Evolutionary conservation across 352 stramenopile species (phyloP).

Genomic region (Phytophthora crassamura): DNA sequence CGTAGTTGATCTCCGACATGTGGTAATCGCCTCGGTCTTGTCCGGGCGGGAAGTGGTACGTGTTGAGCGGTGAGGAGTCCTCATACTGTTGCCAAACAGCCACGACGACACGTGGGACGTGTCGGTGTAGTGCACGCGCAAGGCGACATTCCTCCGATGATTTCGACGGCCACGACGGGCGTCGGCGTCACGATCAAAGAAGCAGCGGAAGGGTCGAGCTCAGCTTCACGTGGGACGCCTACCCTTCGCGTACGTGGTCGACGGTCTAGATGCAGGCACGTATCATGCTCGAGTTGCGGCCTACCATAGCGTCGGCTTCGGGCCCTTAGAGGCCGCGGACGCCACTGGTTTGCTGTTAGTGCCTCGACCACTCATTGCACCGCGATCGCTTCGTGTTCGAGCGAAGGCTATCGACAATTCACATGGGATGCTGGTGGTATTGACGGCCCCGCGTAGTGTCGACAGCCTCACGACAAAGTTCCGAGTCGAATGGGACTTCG

Average conservation of each 20-base stretch:
- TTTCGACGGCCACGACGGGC: conserved; percentile 4
- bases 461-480: conserved; percentile 80
- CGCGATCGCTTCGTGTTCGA: conserved; percentile 84
- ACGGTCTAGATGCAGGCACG: conserved; percentile 69
- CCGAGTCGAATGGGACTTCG: conserved; percentile 95
- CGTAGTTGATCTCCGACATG: too few species aligned
- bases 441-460: conserved; percentile 86
- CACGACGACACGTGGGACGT: conserved; percentile 56
- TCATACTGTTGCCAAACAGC: conserved; percentile 51
- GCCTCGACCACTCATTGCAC: conserved; percentile 31
- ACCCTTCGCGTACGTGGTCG: conserved; percentile 86
- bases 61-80: too few species aligned
- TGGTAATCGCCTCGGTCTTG: too few species aligned
- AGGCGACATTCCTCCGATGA: conserved; percentile 59
- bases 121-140: conserved; percentile 60
- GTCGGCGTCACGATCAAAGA: conserved; percentile 39
- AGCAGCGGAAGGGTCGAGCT: conserved; percentile 55
- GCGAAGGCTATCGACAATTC: conserved; percentile 50
- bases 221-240: conserved; percentile 74
- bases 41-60: too few species aligned
- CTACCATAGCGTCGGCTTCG: conserved; percentile 95
- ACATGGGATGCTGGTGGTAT: conserved; percentile 63
- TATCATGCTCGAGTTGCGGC: conserved; percentile 93
- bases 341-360: conserved; percentile 43
- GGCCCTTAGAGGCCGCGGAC: conserved; percentile 62